A percentile compares a stretch with the other conserved stretches of the same genome.
These are phyloP conservation scores for Backusella westeae DNA, from an alignment of 192 early-diverging fungal species.

Conservation along the genomic window DNA sequence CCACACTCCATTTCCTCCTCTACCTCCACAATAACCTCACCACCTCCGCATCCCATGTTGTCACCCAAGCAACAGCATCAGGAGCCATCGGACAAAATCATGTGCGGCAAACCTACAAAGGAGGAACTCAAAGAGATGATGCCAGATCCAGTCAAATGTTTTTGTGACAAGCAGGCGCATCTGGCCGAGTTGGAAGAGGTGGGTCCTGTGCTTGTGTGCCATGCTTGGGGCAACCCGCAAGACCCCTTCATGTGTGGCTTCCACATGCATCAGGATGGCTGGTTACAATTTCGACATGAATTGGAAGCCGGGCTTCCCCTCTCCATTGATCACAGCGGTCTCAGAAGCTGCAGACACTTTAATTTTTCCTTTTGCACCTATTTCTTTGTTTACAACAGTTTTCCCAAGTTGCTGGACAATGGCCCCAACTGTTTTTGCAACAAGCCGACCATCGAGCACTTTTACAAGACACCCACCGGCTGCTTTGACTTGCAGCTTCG, in stretches of 20 bases:
- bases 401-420: neutral
- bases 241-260: constrained; percentile 11
- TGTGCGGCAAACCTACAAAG: neutral
- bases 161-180: neutral
- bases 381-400: neutral
- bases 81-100: neutral
- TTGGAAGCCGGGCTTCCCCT: neutral
- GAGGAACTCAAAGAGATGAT: neutral
- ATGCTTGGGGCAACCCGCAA: no score
- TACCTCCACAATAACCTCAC: neutral
- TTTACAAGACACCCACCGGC: neutral
- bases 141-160: neutral
- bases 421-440: constrained; percentile 19
- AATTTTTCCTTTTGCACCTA: constrained; percentile 16
- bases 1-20: neutral
- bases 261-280: constrained; percentile 12
- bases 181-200: neutral
- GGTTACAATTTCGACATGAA: constrained; percentile 5
- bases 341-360: neutral
- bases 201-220: neutral
- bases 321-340: neutral
- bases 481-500: neutral
- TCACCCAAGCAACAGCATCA: neutral
- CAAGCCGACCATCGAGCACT: neutral
- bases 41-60: neutral